Evolutionary conservation across 2,329 filamentous ascomycete species (phyloP).

Genomic region (Clonostachys chloroleuca): DNA sequence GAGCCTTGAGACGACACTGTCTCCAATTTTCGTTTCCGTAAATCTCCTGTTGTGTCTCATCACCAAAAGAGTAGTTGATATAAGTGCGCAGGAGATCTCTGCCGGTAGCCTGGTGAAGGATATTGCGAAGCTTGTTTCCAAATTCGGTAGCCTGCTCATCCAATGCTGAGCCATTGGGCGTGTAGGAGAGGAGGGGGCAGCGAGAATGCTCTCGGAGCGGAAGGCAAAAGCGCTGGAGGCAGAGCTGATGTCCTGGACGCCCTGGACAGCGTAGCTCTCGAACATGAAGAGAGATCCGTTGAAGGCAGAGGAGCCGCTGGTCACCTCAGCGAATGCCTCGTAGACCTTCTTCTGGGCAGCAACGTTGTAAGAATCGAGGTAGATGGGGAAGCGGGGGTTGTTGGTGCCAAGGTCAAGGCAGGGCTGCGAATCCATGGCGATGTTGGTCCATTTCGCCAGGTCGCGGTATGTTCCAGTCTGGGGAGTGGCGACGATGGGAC

Average conservation of each 20-base stretch:
- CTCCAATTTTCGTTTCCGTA: slow-evolving; percentile 48
- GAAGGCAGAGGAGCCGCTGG: slow-evolving; percentile 15
- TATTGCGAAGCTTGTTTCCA: slow-evolving; percentile 29
- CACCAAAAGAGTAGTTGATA: slow-evolving; percentile 47
- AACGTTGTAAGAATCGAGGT: slow-evolving; percentile 30
- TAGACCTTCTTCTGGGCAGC: slow-evolving; percentile 19
- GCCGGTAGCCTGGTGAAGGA: slow-evolving; percentile 26
- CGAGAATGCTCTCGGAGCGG: slow-evolving; percentile 36
- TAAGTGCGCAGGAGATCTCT: slow-evolving; percentile 28
- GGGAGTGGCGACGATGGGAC: slow-evolving; percentile 22
- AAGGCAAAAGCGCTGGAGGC: slow-evolving; percentile 37
- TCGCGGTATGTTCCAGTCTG: slow-evolving; percentile 35
- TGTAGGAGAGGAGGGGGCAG: slow-evolving; percentile 29
- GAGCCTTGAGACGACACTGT: slow-evolving; percentile 29
- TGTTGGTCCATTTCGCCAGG: slow-evolving; percentile 36
- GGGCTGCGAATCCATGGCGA: slow-evolving; percentile 23
- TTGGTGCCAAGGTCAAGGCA: slow-evolving; percentile 34
- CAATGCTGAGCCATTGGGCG: slow-evolving; percentile 17
- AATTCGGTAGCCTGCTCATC: slow-evolving; percentile 24
- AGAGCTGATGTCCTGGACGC: slow-evolving; percentile 28
- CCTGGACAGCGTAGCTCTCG: slow-evolving; percentile 43
- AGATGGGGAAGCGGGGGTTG: slow-evolving; percentile 38
- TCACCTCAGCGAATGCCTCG: slow-evolving; percentile 20
- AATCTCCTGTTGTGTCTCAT: slow-evolving; percentile 30
- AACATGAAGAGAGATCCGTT: slow-evolving; percentile 41